Conservation (phyloP, 441 rosid genomes). For the Aleurites moluccanus region DNA sequence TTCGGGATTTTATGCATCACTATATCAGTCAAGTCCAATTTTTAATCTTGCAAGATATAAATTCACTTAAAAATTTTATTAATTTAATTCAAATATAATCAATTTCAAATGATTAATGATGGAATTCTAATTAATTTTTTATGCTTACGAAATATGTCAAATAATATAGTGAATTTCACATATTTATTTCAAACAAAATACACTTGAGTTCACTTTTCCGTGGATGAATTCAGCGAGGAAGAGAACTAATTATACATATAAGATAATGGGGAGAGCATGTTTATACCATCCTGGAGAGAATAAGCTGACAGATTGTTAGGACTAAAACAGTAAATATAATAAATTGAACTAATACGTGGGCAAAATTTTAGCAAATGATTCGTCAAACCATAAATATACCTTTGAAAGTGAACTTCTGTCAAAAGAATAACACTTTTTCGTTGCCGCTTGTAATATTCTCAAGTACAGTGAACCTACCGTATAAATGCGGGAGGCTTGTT, state of each 20-base stretch:
- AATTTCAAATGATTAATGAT: no score
- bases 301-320: neutral
- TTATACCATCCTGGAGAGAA: neutral
- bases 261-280: neutral
- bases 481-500: conserved; percentile 32
- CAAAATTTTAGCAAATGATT: neutral
- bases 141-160: no score
- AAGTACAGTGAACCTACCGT: neutral
- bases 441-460: conserved; percentile 12
- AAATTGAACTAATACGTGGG: neutral
- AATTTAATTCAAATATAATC: no score
- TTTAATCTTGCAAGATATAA: no score
- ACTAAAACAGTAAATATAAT: neutral
- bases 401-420: neutral
- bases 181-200: no score
- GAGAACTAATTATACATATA: neutral
- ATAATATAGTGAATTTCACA: no score
- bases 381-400: neutral
- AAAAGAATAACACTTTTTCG: conserved; percentile 9
- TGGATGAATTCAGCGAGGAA: no score
- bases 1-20: no score
- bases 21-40: no score
- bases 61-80: no score
- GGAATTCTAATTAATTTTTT: no score
- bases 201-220: no score